Conservation (phyloP, 164 flowering plant species). For the Vitis cinerea region DNA sequence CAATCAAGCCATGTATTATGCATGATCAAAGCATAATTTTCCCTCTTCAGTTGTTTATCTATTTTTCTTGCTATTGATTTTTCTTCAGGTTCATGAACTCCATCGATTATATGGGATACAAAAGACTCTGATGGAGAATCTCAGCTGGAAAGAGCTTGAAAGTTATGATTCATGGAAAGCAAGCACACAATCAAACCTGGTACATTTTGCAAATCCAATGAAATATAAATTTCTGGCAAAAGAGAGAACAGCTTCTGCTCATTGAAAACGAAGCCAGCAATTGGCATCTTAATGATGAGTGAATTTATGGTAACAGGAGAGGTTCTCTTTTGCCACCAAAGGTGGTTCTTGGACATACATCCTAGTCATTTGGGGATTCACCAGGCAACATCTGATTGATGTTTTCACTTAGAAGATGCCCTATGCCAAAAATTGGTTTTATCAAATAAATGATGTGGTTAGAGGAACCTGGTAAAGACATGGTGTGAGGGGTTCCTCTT, state of each 20-base stretch:
- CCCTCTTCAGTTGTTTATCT: not conserved
- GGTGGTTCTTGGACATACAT: not conserved
- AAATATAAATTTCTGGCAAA: slow-evolving; percentile 1
- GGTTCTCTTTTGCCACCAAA: too few relatives aligned
- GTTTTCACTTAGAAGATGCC: not conserved
- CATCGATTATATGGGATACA: slow-evolving; percentile 45
- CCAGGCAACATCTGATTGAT: not conserved
- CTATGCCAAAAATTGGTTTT: too few relatives aligned
- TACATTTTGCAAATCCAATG: slow-evolving; percentile 10
- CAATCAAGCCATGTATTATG: not conserved
- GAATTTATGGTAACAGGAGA: too few relatives aligned
- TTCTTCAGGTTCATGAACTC: slow-evolving; percentile 46
- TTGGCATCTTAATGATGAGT: too few relatives aligned
- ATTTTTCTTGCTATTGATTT: not conserved
- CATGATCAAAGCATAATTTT: not conserved
- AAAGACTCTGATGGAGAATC: slow-evolving; percentile 35
- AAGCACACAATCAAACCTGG: slow-evolving; percentile 8
- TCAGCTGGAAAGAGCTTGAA: slow-evolving; percentile 20
- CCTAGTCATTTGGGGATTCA: not conserved
- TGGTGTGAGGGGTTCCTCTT: not conserved
- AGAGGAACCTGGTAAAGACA: too few relatives aligned
- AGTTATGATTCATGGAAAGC: slow-evolving; percentile 14
- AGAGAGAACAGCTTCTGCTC: slow-evolving; percentile 4
- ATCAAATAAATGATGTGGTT: too few relatives aligned
- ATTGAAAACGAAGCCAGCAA: slow-evolving; percentile 17